These are phyloP conservation scores for Botrytis fragariae DNA, from an alignment of 2,329 filamentous ascomycete genomes.

Conservation along the genomic window DNA sequence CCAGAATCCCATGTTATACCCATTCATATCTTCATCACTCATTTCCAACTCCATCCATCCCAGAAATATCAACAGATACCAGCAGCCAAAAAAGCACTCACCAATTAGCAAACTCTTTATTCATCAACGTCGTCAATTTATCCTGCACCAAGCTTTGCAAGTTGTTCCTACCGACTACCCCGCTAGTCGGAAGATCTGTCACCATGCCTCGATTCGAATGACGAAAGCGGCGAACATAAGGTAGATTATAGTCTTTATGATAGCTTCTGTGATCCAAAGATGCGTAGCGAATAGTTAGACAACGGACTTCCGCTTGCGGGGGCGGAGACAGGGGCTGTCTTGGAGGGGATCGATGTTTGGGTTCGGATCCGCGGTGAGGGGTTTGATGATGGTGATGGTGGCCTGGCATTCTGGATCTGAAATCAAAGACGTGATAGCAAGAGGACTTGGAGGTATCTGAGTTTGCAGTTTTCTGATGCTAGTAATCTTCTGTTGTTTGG, in stretches of 20 bases:
- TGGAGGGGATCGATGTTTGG: not conserved
- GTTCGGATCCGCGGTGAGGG: not conserved
- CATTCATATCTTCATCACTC: not conserved
- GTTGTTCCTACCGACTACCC: not conserved
- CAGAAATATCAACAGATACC: not conserved
- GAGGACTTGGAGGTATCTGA: not conserved
- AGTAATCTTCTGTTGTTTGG: not conserved
- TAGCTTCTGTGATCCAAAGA: not conserved
- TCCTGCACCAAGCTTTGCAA: not conserved
- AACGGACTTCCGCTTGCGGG: not conserved
- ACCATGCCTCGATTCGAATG: not conserved
- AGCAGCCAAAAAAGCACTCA: not conserved
- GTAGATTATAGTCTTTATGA: not conserved
- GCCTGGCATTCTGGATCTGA: not conserved
- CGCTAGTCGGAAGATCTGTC: not conserved
- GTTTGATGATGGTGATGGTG: not conserved
- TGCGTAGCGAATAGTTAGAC: not conserved
- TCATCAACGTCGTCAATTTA: not conserved
- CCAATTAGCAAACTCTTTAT: not conserved
- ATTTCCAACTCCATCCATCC: not conserved
- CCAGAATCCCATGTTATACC: not conserved
- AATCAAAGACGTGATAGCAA: not conserved
- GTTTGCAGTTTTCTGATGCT: not conserved
- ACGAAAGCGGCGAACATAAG: not conserved
- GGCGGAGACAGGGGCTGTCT: not conserved